Conservation (phyloP, 1,139 yeast species). For the Pichia sp. region DNA sequence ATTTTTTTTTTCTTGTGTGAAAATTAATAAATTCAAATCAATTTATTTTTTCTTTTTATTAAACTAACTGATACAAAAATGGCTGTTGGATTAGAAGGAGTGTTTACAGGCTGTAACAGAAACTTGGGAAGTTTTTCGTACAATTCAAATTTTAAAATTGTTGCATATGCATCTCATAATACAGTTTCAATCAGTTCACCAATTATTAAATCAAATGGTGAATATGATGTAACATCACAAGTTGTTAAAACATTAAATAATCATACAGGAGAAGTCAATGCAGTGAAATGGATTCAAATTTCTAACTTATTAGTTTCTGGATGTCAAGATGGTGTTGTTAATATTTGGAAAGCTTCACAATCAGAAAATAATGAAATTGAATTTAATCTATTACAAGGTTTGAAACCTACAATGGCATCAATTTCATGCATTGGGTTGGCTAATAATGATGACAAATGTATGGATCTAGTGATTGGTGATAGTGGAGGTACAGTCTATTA, state of each 20-base stretch:
- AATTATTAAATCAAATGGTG: slow-evolving; percentile 30
- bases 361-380: slow-evolving; percentile 17
- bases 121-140: slow-evolving; percentile 65
- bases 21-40: neutral
- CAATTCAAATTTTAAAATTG: slow-evolving; percentile 32
- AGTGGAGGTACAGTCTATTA: slow-evolving; percentile 55
- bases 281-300: slow-evolving; percentile 50
- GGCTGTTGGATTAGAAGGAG: slow-evolving; percentile 38
- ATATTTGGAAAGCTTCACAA: slow-evolving; percentile 46
- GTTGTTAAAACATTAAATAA: slow-evolving; percentile 50
- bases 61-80: neutral
- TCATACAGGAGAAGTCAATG: slow-evolving; percentile 52
- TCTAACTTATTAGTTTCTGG: slow-evolving; percentile 49
- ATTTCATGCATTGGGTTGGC: slow-evolving; percentile 35
- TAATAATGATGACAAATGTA: slow-evolving; percentile 12
- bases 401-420: slow-evolving; percentile 33
- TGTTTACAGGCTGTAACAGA: slow-evolving; percentile 74
- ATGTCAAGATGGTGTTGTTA: slow-evolving; percentile 57
- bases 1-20: neutral
- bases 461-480: slow-evolving; percentile 51
- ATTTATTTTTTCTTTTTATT: neutral
- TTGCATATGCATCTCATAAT: slow-evolving; percentile 75
- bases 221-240: slow-evolving; percentile 34
- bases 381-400: slow-evolving; percentile 30
- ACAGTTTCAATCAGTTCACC: slow-evolving; percentile 68